Evolutionary conservation across 148 eudicot genomes (phyloP).

Genomic region (Polygonum maritimum): DNA sequence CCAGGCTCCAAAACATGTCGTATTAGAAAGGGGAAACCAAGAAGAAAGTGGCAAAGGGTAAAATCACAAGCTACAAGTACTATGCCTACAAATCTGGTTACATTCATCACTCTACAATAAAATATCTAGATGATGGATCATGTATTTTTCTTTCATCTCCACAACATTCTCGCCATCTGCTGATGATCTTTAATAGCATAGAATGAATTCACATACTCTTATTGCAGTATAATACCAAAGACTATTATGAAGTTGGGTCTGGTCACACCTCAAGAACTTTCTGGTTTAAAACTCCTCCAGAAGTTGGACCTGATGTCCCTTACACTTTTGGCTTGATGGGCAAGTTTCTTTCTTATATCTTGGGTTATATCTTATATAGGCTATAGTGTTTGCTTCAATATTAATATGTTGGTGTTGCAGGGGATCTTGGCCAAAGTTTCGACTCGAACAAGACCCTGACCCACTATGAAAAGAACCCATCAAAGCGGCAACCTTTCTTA

Average conservation of each 20-base stretch:
- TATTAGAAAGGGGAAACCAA: slow-evolving; percentile 13
- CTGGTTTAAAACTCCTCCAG: slow-evolving; percentile 38
- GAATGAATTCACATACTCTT: not conserved
- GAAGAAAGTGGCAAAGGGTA: slow-evolving; percentile 11
- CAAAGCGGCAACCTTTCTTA: slow-evolving; percentile 13
- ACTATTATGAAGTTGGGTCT: slow-evolving; percentile 30
- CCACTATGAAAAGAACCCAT: slow-evolving; percentile 6
- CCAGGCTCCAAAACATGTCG: slow-evolving; percentile 19
- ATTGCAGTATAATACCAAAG: slow-evolving; percentile 22
- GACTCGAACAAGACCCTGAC: slow-evolving; percentile 5
- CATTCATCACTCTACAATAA: slow-evolving; percentile 27
- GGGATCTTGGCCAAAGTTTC: slow-evolving; percentile 13
- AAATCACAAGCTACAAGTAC: slow-evolving; percentile 22
- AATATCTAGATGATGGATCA: slow-evolving; percentile 15
- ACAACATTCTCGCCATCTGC: not conserved
- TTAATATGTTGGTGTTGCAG: not conserved
- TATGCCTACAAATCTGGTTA: slow-evolving; percentile 30
- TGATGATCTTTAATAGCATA: not conserved
- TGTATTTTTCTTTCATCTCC: not conserved
- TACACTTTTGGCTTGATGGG: slow-evolving; percentile 38
- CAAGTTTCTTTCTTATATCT: not conserved
- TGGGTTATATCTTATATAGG: not conserved
- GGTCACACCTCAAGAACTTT: slow-evolving; percentile 19
- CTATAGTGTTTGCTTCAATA: slow-evolving; percentile 3
- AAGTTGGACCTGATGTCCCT: slow-evolving; percentile 28